Evolutionary conservation across 108 stramenopile species (phyloP).

Genomic region (Cyclotella baltica): DNA sequence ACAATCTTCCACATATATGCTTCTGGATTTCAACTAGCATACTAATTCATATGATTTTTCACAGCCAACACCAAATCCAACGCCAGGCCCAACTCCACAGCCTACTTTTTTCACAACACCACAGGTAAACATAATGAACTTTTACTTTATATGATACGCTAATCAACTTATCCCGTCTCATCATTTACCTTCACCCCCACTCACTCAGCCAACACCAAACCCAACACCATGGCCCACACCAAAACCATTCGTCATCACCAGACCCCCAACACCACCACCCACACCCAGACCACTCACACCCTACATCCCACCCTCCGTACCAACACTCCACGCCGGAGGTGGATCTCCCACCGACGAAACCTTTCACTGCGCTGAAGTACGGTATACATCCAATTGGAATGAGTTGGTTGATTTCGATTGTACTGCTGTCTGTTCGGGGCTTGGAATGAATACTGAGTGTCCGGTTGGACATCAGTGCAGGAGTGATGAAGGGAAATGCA

Average conservation of each 20-base stretch:
- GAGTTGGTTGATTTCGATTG: constrained; percentile 51
- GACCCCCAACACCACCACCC: constrained; percentile 14
- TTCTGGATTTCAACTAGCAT: neutral
- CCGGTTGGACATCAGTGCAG: constrained; percentile 36
- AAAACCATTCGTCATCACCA: neutral
- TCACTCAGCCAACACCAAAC: constrained; percentile 2
- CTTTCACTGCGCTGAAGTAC: constrained; percentile 37
- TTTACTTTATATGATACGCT: neutral
- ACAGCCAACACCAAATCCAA: constrained; percentile 1
- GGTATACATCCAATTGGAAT: constrained; percentile 52
- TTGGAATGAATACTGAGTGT: constrained; percentile 38
- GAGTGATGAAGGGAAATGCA: neutral
- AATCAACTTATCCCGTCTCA: neutral
- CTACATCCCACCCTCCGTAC: neutral
- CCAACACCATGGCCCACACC: neutral
- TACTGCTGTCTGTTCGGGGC: constrained; percentile 25
- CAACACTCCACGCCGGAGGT: neutral
- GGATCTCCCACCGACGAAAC: constrained; percentile 9
- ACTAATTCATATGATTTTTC: neutral
- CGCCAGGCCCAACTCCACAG: neutral
- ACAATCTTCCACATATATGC: neutral
- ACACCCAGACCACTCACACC: constrained; percentile 17
- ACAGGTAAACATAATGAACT: neutral
- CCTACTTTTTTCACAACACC: neutral
- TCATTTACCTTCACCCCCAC: neutral